Percentiles rank a stretch among this genome's conserved stretches.
Evolutionary conservation across 2,329 filamentous ascomycete genomes (phyloP).

Genomic region (Stenocarpella maydis): DNA sequence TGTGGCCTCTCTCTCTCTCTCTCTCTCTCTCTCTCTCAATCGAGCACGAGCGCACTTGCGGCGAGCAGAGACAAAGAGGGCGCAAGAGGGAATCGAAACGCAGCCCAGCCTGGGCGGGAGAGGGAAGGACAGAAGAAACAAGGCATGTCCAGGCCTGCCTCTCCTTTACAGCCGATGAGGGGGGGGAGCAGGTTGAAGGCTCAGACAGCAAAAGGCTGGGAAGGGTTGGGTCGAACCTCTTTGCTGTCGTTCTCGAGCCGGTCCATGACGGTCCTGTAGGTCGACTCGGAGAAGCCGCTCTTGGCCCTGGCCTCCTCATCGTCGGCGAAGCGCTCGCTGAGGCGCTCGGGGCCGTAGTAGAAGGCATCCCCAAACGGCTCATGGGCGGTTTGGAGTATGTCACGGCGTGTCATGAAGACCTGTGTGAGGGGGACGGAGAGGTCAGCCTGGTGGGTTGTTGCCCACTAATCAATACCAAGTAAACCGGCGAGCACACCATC

Average conservation of each 20-base stretch:
- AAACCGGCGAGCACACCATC: constrained; percentile 35
- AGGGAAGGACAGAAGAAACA: neutral
- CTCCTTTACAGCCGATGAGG: constrained; percentile 3
- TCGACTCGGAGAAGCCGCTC: constrained; percentile 74
- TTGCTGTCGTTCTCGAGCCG: constrained; percentile 74
- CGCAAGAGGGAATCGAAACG: neutral
- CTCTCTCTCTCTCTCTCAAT: neutral
- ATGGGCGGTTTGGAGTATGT: constrained; percentile 84
- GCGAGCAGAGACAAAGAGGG: neutral
- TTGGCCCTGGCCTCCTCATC: constrained; percentile 64
- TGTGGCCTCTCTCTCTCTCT: neutral
- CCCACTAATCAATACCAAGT: constrained; percentile 10
- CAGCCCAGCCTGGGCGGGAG: constrained; percentile 1
- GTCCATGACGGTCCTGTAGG: constrained; percentile 81
- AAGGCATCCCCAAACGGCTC: constrained; percentile 98
- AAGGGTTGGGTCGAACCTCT: constrained; percentile 65
- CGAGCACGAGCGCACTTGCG: constrained; percentile 22
- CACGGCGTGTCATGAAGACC: constrained; percentile 96
- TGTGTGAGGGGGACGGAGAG: constrained; percentile 46
- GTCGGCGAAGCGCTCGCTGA: constrained; percentile 79
- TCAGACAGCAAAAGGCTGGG: constrained; percentile 33
- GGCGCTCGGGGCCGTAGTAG: constrained; percentile 91
- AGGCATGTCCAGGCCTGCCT: neutral
- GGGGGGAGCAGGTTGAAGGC: constrained; percentile 36
- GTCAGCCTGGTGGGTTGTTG: neutral